These are phyloP conservation scores for Bolboschoenus planiculmis DNA, from an alignment of 176 grass and related monocot genomes.

Conservation along the genomic window DNA sequence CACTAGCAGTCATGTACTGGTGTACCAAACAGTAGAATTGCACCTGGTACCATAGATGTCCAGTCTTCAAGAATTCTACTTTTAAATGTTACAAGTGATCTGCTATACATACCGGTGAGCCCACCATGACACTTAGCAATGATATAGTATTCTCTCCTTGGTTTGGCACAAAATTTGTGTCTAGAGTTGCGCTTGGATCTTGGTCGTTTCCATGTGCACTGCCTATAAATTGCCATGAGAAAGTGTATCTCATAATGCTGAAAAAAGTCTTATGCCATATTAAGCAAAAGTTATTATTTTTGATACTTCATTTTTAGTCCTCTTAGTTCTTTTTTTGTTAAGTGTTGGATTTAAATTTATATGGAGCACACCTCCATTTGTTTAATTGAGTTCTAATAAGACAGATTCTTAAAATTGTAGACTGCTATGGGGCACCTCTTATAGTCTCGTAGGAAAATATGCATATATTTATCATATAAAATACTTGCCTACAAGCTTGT, in stretches of 20 bases:
- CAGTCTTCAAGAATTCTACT: neutral
- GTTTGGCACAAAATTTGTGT: slow-evolving; percentile 31
- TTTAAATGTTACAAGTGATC: slow-evolving; percentile 7
- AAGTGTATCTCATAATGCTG: neutral
- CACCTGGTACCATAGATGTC: neutral
- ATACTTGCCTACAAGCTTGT: slow-evolving; percentile 48
- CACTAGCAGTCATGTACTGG: neutral
- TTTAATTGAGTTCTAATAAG: neutral
- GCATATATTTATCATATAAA: neutral
- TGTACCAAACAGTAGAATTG: no score
- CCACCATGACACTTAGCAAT: slow-evolving; percentile 87
- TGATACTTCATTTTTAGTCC: neutral
- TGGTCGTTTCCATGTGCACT: slow-evolving; percentile 55
- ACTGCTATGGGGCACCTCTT: neutral
- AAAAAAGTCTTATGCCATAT: neutral
- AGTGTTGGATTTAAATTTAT: neutral
- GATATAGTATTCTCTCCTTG: slow-evolving; percentile 66
- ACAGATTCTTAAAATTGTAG: neutral
- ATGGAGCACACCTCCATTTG: neutral
- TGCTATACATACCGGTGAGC: slow-evolving; percentile 66
- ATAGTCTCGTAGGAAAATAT: neutral
- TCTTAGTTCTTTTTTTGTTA: neutral
- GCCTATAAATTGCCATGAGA: slow-evolving; percentile 26
- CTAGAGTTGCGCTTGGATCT: slow-evolving; percentile 31
- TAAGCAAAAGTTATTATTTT: neutral